A percentile compares a stretch with the other conserved stretches of the same genome.
These are phyloP conservation scores for Purpureocillium lavendulum DNA, from an alignment of 2,329 filamentous ascomycete species.

Conservation along the genomic window DNA sequence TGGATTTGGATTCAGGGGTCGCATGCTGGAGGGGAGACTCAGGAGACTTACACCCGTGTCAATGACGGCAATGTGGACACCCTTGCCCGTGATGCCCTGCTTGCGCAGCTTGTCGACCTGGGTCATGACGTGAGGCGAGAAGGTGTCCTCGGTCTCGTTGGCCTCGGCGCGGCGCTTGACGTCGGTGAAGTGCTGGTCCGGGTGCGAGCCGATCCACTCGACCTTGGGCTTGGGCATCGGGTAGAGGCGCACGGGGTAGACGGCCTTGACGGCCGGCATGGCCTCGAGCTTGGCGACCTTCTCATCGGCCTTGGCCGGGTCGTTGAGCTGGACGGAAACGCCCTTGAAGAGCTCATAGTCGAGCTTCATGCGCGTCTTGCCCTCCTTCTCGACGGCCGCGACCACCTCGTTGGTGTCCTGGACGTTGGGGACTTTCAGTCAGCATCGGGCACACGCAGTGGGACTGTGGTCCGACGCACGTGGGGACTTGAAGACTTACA, in stretches of 20 bases:
- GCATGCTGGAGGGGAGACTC: background rate
- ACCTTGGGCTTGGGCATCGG: slow-evolving; percentile 35
- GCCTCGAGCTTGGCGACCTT: slow-evolving; percentile 30
- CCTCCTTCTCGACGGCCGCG: slow-evolving; percentile 20
- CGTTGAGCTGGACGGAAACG: slow-evolving; percentile 42
- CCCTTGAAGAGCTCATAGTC: slow-evolving; percentile 45
- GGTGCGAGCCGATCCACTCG: slow-evolving; percentile 30
- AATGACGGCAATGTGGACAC: slow-evolving; percentile 44
- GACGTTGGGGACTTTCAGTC: background rate
- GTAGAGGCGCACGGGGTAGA: slow-evolving; percentile 40
- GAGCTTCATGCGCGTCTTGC: slow-evolving; percentile 37
- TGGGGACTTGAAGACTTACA: slow-evolving; percentile 17
- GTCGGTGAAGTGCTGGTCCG: slow-evolving; percentile 11
- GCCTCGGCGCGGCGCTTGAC: slow-evolving; percentile 11
- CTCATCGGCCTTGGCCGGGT: slow-evolving; percentile 33
- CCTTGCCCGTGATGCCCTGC: slow-evolving; percentile 38
- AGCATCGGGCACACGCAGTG: too few relatives aligned
- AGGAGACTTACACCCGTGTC: slow-evolving; percentile 41
- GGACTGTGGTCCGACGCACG: slow-evolving; percentile 10
- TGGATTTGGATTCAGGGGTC: background rate
- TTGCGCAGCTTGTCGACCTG: slow-evolving; percentile 45
- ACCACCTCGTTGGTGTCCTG: slow-evolving; percentile 10
- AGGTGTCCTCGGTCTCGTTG: slow-evolving; percentile 23
- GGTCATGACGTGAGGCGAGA: slow-evolving; percentile 46
- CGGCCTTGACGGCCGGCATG: slow-evolving; percentile 36